These are phyloP conservation scores for Boletus reticulatus DNA, from an alignment of 768 basidiomycete genomes.

Conservation along the genomic window DNA sequence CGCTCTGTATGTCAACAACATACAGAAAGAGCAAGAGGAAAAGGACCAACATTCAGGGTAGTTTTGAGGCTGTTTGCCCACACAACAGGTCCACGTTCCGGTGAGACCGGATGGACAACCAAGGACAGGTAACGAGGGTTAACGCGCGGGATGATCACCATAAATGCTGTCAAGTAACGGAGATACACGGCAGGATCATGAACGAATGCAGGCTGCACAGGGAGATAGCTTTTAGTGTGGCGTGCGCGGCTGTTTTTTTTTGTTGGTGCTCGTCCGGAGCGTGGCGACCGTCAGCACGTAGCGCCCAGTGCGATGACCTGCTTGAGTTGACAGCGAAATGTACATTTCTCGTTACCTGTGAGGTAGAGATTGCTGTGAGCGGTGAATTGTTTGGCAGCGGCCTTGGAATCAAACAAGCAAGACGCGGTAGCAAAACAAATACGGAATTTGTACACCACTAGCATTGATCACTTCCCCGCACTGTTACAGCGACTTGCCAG, in stretches of 20 bases:
- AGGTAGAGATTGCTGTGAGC: background rate
- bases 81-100: background rate
- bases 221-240: background rate
- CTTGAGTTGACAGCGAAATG: background rate
- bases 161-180: background rate
- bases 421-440: background rate
- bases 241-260: background rate
- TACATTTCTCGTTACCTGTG: background rate
- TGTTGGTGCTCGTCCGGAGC: background rate
- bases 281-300: background rate
- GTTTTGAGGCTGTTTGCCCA: background rate
- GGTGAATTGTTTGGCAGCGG: conserved; percentile 27
- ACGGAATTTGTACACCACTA: background rate
- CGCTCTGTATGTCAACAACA: no score
- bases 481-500: background rate
- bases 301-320: background rate
- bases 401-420: conserved; percentile 27
- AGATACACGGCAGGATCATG: background rate
- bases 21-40: background rate
- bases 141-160: background rate
- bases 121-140: no score
- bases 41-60: no score
- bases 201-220: background rate
- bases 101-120: background rate
- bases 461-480: background rate